Percentiles rank a stretch among this genome's conserved stretches.
These are phyloP conservation scores for Alternaria solani DNA, from an alignment of 2,329 filamentous ascomycete genomes.

Conservation along the genomic window DNA sequence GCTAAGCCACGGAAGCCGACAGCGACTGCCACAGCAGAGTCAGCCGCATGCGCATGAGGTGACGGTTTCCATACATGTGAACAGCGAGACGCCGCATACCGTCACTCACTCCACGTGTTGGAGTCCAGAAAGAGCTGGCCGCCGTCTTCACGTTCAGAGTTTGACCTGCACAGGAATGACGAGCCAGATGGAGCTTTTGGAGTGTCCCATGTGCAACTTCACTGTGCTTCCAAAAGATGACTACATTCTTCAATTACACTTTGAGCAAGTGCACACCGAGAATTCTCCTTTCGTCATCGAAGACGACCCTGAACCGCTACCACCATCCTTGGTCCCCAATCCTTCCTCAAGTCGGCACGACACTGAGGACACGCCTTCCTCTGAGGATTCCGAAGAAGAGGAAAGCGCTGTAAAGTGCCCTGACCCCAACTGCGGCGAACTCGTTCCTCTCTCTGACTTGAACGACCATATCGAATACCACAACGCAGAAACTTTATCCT, in stretches of 20 bases:
- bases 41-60: conserved; percentile 15
- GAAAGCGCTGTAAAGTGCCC: conserved; percentile 51
- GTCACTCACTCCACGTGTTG: background rate
- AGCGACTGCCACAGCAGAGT: conserved; percentile 15
- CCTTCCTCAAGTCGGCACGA: conserved; percentile 30
- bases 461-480: conserved; percentile 59
- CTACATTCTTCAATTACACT: conserved; percentile 51
- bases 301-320: conserved; percentile 42
- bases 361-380: conserved; percentile 37
- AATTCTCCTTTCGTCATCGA: conserved; percentile 49
- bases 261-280: conserved; percentile 51
- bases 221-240: conserved; percentile 36
- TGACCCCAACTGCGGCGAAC: conserved; percentile 54
- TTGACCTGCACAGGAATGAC: conserved; percentile 24
- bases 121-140: conserved; percentile 5
- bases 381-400: conserved; percentile 40
- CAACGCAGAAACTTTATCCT: conserved; percentile 51
- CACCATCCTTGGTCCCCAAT: conserved; percentile 29
- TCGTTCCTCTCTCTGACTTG: conserved; percentile 52
- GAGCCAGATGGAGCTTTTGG: conserved; percentile 31
- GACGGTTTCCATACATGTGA: conserved; percentile 13
- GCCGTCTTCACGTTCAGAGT: conserved; percentile 3
- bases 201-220: conserved; percentile 49
- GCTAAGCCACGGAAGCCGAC: conserved; percentile 26
- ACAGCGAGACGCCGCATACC: background rate